Percentiles rank a stretch among this genome's conserved stretches.
phyloP scores from a whole-genome alignment of 78 protist genomes.

The Dictyostelium capitatum region DNA sequence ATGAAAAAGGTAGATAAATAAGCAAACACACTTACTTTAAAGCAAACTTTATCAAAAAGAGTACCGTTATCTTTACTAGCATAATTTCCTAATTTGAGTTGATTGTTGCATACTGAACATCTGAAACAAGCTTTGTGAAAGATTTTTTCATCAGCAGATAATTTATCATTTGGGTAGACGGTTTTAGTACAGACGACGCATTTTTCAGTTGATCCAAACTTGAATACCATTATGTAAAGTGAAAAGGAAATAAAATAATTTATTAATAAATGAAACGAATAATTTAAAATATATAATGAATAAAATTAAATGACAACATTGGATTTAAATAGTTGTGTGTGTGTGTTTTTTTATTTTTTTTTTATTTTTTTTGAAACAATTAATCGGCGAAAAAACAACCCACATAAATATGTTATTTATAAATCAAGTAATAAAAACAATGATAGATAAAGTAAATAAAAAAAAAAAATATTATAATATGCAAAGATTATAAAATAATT shows the following conservation, averaged over 20 bases:
- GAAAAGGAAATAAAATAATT: not conserved
- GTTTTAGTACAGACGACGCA: slow-evolving; percentile 74
- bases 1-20: not conserved
- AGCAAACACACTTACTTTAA: slow-evolving; percentile 3
- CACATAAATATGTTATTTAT: no score
- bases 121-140: slow-evolving; percentile 81
- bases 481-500: not conserved
- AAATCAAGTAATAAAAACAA: no score
- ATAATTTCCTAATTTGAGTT: slow-evolving; percentile 75
- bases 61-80: slow-evolving; percentile 72
- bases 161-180: slow-evolving; percentile 50
- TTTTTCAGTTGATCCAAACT: slow-evolving; percentile 53
- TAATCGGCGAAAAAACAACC: not conserved
- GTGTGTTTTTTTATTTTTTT: not conserved
- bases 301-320: not conserved
- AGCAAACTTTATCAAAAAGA: slow-evolving; percentile 76
- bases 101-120: slow-evolving; percentile 73
- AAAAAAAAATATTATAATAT: no score
- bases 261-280: no score
- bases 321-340: not conserved
- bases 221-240: not conserved
- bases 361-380: not conserved
- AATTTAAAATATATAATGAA: not conserved
- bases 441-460: no score
- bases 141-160: slow-evolving; percentile 76